These are phyloP conservation scores for Oehlia diaphana DNA, from an alignment of 192 early-diverging fungal species.

Conservation along the genomic window DNA sequence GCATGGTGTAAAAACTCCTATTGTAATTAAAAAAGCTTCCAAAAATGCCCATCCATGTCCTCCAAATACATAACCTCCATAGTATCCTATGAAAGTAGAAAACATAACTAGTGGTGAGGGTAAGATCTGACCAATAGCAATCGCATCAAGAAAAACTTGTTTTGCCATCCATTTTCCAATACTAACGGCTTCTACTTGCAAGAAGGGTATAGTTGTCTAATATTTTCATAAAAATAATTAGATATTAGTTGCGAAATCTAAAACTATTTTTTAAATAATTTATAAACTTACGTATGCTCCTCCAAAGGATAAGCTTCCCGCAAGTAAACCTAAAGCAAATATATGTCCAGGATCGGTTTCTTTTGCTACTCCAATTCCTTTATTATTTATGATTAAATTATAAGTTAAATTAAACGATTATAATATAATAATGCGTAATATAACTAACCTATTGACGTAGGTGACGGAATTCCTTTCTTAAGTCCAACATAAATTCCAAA, in stretches of 20 bases:
- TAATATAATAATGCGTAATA: no score
- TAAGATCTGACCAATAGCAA: constrained; percentile 52
- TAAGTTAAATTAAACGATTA: no score
- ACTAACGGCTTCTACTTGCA: constrained; percentile 53
- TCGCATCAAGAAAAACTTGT: constrained; percentile 50
- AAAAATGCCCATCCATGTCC: constrained; percentile 28
- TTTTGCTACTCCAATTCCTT: constrained; percentile 45
- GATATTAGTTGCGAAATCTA: neutral
- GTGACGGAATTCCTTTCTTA: constrained; percentile 45
- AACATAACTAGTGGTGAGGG: constrained; percentile 56
- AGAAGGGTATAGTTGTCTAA: constrained; percentile 52
- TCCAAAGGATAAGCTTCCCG: constrained; percentile 52
- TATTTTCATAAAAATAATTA: neutral
- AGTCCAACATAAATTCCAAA: constrained; percentile 41
- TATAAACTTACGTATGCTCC: constrained; percentile 45
- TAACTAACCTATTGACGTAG: no score
- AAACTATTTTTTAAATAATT: neutral
- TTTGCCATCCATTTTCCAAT: constrained; percentile 52
- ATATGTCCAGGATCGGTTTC: constrained; percentile 42
- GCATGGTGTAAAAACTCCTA: constrained; percentile 34
- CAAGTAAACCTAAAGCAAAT: constrained; percentile 48
- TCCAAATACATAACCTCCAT: constrained; percentile 26
- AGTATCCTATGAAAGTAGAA: constrained; percentile 43
- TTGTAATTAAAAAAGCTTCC: constrained; percentile 28
- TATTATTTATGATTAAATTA: constrained; percentile 18